These are phyloP conservation scores for Claviceps pazoutovae DNA, from an alignment of 2,329 filamentous ascomycete species.

Conservation along the genomic window DNA sequence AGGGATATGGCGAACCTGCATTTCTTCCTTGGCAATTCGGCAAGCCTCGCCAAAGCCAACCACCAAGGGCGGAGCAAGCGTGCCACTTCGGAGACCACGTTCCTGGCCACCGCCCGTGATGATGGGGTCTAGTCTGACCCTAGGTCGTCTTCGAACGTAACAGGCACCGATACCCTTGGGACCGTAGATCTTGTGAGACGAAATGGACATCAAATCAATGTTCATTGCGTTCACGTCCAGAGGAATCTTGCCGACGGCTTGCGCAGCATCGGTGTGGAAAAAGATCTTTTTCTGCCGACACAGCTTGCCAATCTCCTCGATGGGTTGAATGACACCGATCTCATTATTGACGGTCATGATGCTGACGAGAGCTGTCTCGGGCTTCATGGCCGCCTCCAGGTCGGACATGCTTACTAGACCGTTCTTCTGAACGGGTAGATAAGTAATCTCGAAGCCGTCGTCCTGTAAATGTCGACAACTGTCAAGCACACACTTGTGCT, in stretches of 20 bases:
- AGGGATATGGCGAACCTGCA: constrained; percentile 54
- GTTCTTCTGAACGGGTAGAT: constrained; percentile 75
- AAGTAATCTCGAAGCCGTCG: constrained; percentile 94
- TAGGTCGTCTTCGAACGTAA: constrained; percentile 81
- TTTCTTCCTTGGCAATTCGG: constrained; percentile 77
- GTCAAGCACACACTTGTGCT: constrained; percentile 97
- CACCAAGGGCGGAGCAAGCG: constrained; percentile 73
- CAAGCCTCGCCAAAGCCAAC: constrained; percentile 95
- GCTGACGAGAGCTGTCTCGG: constrained; percentile 83
- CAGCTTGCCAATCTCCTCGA: constrained; percentile 84
- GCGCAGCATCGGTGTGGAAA: constrained; percentile 93
- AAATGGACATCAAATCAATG: constrained; percentile 97
- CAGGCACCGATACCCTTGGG: constrained; percentile 95
- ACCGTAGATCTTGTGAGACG: constrained; percentile 96
- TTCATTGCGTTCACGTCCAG: constrained; percentile 97
- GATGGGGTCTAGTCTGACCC: constrained; percentile 87
- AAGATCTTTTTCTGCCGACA: constrained; percentile 89
- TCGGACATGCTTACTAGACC: constrained; percentile 77
- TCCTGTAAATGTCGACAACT: constrained; percentile 94
- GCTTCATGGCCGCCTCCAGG: constrained; percentile 76
- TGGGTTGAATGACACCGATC: constrained; percentile 95
- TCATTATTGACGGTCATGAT: constrained; percentile 99
- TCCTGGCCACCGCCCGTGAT: constrained; percentile 96
- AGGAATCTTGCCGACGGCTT: constrained; percentile 97
- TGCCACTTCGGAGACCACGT: constrained; percentile 85